Base-by-base conservation (phyloP, 352 stramenopile species). In the Pythium aquatile region DNA sequence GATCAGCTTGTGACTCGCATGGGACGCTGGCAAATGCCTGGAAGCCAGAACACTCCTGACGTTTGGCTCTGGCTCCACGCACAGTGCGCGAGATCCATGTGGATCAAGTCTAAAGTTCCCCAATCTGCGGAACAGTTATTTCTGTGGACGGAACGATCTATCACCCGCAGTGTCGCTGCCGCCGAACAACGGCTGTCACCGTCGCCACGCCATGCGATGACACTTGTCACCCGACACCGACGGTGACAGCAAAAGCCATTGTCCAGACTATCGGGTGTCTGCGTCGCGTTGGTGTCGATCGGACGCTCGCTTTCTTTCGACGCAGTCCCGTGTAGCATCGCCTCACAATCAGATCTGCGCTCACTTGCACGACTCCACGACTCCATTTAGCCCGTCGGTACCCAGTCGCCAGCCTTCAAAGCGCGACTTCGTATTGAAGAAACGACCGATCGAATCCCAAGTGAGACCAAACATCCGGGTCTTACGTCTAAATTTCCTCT, bases 31-130 rank as follows among this genome's bases (percentile, higher is more conserved):
- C 32, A 40, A 53, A 28, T n/a, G 44, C 44, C 44, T 51, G 44
- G 44, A 51, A 51, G 44, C 20, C 44, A 51, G 44, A 51, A 51
- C 17, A 7, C 16, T 51, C 44, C 20, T 14, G 16, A 48, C 29
- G 55, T 60, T 46, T 46, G 57, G 48, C 37, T 55, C 51, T 65
- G 59, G 49, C 59, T 65, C 61, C 46, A n/a, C 54, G 30, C 39
- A 46, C 16, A 37, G 10, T 40, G 33, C 39, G 10, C 29, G 24
- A 52, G 47, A 54, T 39, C 46, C 61, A 58, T 30, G 54, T 68
- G 61, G 61, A 39, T 32, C 51, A 57, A 52, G 13, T 63, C 55
- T 40, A 35, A 32, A 24, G 2, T 17, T 13, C 24, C 20, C 13
- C 8, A 6, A 14, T 30, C 44, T 17, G 20, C 28, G 40, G 17